phyloP scores from a whole-genome alignment of 495 filamentous ascomycete species.

The Ramalina intermedia region DNA sequence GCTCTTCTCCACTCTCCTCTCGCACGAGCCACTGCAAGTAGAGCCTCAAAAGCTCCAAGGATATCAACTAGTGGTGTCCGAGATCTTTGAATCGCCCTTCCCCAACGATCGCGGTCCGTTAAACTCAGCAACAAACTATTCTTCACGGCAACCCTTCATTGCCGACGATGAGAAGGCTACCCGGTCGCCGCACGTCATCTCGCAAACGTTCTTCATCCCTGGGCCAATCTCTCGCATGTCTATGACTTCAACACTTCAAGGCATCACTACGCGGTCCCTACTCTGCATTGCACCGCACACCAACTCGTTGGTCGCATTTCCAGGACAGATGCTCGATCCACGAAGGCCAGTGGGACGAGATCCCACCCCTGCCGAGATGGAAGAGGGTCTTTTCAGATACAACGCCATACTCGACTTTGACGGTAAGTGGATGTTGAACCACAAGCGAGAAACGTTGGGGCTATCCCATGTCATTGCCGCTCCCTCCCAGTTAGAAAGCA shows the following conservation, averaged over 20 bases:
- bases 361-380: constrained; percentile 57
- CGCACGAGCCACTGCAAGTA: constrained; percentile 22
- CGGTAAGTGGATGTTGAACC: constrained; percentile 65
- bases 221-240: constrained; percentile 62
- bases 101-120: constrained; percentile 79
- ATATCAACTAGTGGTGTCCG: constrained; percentile 75
- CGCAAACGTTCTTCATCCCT: constrained; percentile 66
- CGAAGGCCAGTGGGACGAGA: constrained; percentile 80
- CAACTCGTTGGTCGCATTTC: constrained; percentile 64
- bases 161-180: constrained; percentile 22
- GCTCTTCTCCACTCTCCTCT: constrained; percentile 43
- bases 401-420: constrained; percentile 67
- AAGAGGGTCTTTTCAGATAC: constrained; percentile 76
- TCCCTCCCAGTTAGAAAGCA: constrained; percentile 81
- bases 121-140: constrained; percentile 49
- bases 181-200: constrained; percentile 52
- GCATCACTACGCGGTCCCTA: constrained; percentile 74
- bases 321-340: constrained; percentile 65
- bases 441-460: constrained; percentile 67
- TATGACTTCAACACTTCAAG: constrained; percentile 81
- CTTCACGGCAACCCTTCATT: constrained; percentile 45
- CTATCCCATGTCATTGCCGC: constrained; percentile 55
- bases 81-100: constrained; percentile 73
- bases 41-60: constrained; percentile 31
- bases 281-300: constrained; percentile 59